Conservation (phyloP, 2,329 filamentous ascomycete species). For the Phaeosphaeria sp. region DNA sequence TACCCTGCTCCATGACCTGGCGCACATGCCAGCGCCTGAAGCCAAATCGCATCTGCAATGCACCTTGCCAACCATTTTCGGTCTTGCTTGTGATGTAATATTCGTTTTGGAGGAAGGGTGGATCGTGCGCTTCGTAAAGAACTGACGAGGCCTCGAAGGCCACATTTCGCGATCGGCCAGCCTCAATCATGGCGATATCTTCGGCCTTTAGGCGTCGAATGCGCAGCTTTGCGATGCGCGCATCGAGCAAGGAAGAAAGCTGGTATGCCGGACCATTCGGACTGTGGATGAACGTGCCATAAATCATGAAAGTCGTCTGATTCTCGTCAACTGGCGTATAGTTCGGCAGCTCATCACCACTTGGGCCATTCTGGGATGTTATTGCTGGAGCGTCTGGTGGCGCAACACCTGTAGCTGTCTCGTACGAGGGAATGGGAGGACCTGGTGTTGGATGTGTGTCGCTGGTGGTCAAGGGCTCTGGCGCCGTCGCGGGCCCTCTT, state of each 20-base stretch:
- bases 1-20: conserved; percentile 20
- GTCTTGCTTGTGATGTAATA: conserved; percentile 27
- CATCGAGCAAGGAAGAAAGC: conserved; percentile 32
- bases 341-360: conserved; percentile 14
- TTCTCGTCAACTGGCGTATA: conserved; percentile 30
- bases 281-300: conserved; percentile 35
- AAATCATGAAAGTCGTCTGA: conserved; percentile 31
- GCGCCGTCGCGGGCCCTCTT: neutral
- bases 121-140: conserved; percentile 36
- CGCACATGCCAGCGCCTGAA: conserved; percentile 26
- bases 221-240: conserved; percentile 23
- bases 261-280: conserved; percentile 33
- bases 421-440: conserved; percentile 26
- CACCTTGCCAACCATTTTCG: conserved; percentile 20
- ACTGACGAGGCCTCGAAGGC: conserved; percentile 22
- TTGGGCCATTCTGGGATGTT: neutral
- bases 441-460: neutral
- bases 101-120: conserved; percentile 28
- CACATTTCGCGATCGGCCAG: conserved; percentile 17
- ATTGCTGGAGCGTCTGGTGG: neutral
- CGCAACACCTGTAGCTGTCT: conserved; percentile 15
- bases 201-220: conserved; percentile 27
- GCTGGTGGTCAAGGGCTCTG: neutral
- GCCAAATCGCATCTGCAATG: conserved; percentile 24
- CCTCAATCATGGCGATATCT: conserved; percentile 24